Conservation (phyloP, 2,329 filamentous ascomycete species). For the Exophiala mesophila region DNA sequence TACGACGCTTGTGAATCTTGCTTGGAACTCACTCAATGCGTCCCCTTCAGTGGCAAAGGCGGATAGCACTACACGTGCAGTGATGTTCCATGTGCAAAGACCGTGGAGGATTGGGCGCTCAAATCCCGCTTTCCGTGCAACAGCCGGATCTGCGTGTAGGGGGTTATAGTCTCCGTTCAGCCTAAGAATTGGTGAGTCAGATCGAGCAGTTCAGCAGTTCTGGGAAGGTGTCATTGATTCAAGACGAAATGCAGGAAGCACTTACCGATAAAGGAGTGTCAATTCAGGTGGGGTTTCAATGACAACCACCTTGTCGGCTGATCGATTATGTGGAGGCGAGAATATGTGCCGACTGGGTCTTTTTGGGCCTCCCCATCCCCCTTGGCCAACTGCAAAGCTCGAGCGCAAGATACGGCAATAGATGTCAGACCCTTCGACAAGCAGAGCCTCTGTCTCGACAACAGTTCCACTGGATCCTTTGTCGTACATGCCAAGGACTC, state of each 20-base stretch:
- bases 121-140: constrained; percentile 42
- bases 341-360: constrained; percentile 34
- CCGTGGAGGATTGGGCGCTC: constrained; percentile 45
- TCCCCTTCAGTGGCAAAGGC: constrained; percentile 37
- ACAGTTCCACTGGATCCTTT: constrained; percentile 42
- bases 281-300: constrained; percentile 38
- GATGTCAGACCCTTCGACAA: constrained; percentile 37
- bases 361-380: constrained; percentile 42
- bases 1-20: constrained; percentile 45
- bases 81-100: constrained; percentile 46
- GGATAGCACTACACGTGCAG: constrained; percentile 40
- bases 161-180: constrained; percentile 49
- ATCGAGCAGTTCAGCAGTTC: not conserved
- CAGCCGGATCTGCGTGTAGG: constrained; percentile 42
- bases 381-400: constrained; percentile 44
- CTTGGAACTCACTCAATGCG: constrained; percentile 41
- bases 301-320: constrained; percentile 36
- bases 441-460: constrained; percentile 37
- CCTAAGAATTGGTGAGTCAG: constrained; percentile 11
- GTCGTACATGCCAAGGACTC: constrained; percentile 44
- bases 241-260: too few species aligned
- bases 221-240: too few species aligned
- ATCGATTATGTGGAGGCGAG: constrained; percentile 30
- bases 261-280: constrained; percentile 38
- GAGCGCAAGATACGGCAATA: constrained; percentile 39